These are phyloP conservation scores for Ascoidea asiatica DNA, from an alignment of 805 yeast species.

Conservation along the genomic window DNA sequence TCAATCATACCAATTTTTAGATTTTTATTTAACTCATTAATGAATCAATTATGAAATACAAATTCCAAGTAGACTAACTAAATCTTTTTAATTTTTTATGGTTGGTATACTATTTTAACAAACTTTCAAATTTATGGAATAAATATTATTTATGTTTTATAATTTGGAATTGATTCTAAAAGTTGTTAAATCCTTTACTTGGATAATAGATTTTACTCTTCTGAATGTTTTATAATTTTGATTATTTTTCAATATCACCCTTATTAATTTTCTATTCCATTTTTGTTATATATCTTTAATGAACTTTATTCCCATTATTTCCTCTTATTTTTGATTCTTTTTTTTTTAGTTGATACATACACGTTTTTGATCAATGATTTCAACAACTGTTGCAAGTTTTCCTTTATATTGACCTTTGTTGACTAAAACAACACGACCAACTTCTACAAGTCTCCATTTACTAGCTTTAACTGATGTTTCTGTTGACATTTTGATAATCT, in stretches of 20 bases:
- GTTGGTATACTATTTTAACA: too few relatives aligned
- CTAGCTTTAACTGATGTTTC: slow-evolving; percentile 81
- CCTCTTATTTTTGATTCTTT: neutral
- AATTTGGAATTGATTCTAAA: too few relatives aligned
- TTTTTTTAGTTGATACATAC: slow-evolving; percentile 36
- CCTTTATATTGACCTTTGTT: slow-evolving; percentile 61
- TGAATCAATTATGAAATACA: too few relatives aligned
- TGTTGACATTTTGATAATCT: slow-evolving; percentile 37
- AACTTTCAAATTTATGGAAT: too few relatives aligned
- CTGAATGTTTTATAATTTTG: neutral
- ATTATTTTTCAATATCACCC: neutral
- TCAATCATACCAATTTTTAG: too few relatives aligned
- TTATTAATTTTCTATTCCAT: neutral
- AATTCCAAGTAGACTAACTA: too few relatives aligned
- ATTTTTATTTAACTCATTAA: too few relatives aligned
- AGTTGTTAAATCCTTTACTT: too few relatives aligned
- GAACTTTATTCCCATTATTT: slow-evolving; percentile 1
- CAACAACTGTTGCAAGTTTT: slow-evolving; percentile 94
- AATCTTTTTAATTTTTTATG: too few relatives aligned
- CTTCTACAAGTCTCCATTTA: slow-evolving; percentile 99
- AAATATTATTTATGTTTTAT: too few relatives aligned
- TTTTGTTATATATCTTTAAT: slow-evolving; percentile 8
- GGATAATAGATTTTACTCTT: too few relatives aligned
- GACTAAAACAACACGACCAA: slow-evolving; percentile 96
- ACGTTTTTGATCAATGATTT: slow-evolving; percentile 98